Evolutionary conservation across 1,284 basidiomycete species (phyloP).

Genomic region (Boletus semigastroideus): DNA sequence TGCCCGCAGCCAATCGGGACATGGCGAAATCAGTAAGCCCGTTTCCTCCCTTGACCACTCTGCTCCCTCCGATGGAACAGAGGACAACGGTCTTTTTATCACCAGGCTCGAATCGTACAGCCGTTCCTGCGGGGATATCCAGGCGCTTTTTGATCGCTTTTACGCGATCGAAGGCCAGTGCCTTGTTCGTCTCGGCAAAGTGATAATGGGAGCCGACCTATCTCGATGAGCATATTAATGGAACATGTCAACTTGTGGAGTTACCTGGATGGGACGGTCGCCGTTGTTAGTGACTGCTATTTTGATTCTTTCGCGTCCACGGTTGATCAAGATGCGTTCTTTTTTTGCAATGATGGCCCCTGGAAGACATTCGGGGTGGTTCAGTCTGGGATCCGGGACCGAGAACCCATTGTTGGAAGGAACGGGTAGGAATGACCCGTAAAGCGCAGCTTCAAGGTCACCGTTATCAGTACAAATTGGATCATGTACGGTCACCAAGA

Average conservation of each 20-base stretch:
- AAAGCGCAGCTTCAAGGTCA: slow-evolving; percentile 79
- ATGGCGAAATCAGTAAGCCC: slow-evolving; percentile 58
- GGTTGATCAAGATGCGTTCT: slow-evolving; percentile 75
- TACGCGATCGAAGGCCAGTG: slow-evolving; percentile 81
- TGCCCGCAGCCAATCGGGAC: slow-evolving; percentile 21
- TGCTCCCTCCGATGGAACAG: slow-evolving; percentile 70
- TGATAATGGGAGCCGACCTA: slow-evolving; percentile 93
- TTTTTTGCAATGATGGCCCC: slow-evolving; percentile 75
- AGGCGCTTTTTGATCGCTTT: slow-evolving; percentile 83
- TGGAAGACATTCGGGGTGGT: slow-evolving; percentile 57
- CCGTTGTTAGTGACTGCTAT: slow-evolving; percentile 90
- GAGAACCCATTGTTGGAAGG: slow-evolving; percentile 30
- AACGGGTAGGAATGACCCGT: slow-evolving; percentile 89
- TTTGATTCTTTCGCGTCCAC: slow-evolving; percentile 65
- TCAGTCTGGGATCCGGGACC: slow-evolving; percentile 46
- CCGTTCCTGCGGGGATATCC: slow-evolving; percentile 92
- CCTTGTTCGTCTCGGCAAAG: slow-evolving; percentile 88
- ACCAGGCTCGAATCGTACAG: slow-evolving; percentile 93
- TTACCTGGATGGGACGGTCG: slow-evolving; percentile 90
- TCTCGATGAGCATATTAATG: slow-evolving; percentile 3
- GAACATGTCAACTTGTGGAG: slow-evolving; percentile 6
- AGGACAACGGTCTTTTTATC: slow-evolving; percentile 42
- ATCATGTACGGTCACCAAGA: slow-evolving; percentile 89
- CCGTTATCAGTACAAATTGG: slow-evolving; percentile 87
- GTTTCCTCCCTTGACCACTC: slow-evolving; percentile 82